Conservation (phyloP, 164 flowering plant species). For the Piper longum region DNA sequence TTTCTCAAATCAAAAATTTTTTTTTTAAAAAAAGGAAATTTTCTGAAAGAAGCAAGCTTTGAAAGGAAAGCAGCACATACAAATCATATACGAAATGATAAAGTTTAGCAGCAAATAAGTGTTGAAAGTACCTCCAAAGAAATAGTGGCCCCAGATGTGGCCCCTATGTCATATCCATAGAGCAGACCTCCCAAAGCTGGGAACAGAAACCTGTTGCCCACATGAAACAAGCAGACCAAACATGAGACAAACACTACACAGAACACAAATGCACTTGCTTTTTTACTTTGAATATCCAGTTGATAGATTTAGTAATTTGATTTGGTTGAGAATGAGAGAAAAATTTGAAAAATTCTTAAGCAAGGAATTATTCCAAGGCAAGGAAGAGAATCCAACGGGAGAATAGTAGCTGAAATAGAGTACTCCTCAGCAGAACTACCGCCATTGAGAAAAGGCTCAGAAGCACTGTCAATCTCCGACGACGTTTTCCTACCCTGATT, state of each 20-base stretch:
- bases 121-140: slow-evolving; percentile 41
- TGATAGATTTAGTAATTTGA: neutral
- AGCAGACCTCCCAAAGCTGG: slow-evolving; percentile 84
- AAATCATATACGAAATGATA: too few species aligned
- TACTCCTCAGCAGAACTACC: slow-evolving; percentile 19
- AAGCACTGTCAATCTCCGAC: slow-evolving; percentile 18
- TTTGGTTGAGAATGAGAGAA: too few species aligned
- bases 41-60: neutral
- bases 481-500: slow-evolving; percentile 12
- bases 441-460: slow-evolving; percentile 34
- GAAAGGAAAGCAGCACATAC: neutral
- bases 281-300: neutral
- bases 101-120: too few species aligned
- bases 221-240: neutral
- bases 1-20: neutral
- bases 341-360: neutral
- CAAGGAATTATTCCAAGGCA: neutral
- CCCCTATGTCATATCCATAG: slow-evolving; percentile 90
- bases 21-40: too few species aligned
- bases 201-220: slow-evolving; percentile 60
- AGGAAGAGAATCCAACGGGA: slow-evolving; percentile 21
- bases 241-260: neutral
- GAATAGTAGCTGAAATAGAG: slow-evolving; percentile 31
- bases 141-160: slow-evolving; percentile 78
- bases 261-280: neutral